phyloP scores from a whole-genome alignment of 2,329 filamentous ascomycete genomes.

The Talaromyces sp. region DNA sequence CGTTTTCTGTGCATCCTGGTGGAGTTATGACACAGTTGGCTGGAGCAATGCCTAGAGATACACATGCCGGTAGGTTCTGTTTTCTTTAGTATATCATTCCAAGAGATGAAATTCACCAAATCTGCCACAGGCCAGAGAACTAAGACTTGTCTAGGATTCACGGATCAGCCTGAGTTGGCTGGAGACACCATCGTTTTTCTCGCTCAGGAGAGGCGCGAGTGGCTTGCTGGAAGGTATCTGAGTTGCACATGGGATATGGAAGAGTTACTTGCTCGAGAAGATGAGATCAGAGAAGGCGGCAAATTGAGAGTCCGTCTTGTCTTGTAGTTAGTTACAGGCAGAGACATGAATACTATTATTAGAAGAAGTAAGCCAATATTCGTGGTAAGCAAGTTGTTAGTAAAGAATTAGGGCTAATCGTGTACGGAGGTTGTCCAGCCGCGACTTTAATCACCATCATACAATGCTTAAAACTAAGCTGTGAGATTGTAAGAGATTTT shows the following conservation, averaged over 20 bases:
- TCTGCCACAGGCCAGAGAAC: too few relatives aligned
- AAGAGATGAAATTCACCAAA: not conserved
- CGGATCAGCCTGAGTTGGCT: not conserved
- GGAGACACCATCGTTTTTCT: not conserved
- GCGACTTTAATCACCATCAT: too few relatives aligned
- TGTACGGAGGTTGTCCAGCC: not conserved
- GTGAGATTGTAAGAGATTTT: not conserved
- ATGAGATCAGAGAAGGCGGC: not conserved
- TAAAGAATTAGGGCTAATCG: not conserved
- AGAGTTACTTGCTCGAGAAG: not conserved
- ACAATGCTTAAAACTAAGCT: too few relatives aligned
- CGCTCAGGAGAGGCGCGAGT: not conserved
- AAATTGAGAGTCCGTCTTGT: not conserved
- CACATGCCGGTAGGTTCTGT: not conserved
- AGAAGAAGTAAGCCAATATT: not conserved
- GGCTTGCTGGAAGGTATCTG: not conserved
- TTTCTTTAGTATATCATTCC: too few relatives aligned
- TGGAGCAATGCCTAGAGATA: too few relatives aligned
- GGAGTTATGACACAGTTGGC: too few relatives aligned
- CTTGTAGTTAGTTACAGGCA: not conserved
- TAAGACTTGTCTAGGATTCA: not conserved
- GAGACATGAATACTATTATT: not conserved
- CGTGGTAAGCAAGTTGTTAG: not conserved
- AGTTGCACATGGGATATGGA: not conserved
- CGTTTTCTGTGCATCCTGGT: too few relatives aligned